Evolutionary conservation across 2,329 filamentous ascomycete genomes (phyloP).

Genomic region (Fusarium graminum): DNA sequence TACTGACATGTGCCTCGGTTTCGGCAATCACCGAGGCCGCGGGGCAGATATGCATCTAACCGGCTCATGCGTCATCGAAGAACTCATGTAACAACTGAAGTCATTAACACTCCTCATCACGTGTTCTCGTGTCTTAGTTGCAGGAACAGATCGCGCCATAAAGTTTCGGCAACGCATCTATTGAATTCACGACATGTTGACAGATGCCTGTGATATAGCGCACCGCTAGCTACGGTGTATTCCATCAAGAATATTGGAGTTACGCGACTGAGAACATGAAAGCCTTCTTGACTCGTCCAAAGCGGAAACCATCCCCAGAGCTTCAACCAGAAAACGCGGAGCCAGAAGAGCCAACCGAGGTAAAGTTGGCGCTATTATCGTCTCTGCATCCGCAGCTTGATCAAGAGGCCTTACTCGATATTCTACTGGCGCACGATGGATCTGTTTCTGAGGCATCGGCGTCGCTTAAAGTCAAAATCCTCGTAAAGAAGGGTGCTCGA

Average conservation of each 20-base stretch:
- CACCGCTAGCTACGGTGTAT: background rate
- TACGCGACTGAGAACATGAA: constrained; percentile 62
- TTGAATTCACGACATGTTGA: background rate
- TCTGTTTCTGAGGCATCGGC: constrained; percentile 75
- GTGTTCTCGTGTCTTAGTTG: constrained; percentile 45
- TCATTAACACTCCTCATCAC: constrained; percentile 31
- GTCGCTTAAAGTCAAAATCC: constrained; percentile 59
- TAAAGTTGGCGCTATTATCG: constrained; percentile 86
- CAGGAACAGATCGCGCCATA: constrained; percentile 10
- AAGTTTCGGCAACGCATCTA: constrained; percentile 1
- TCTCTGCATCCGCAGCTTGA: constrained; percentile 78
- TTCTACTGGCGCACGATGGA: constrained; percentile 82
- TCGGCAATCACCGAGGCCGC: constrained; percentile 50
- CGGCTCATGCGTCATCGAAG: constrained; percentile 26
- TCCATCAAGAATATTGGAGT: background rate
- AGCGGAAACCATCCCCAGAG: constrained; percentile 60
- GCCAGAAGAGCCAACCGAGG: constrained; percentile 84
- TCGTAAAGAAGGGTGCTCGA: constrained; percentile 53
- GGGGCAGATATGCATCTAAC: constrained; percentile 46
- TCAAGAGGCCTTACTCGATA: constrained; percentile 79
- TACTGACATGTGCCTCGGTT: constrained; percentile 56
- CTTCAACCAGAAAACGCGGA: constrained; percentile 47
- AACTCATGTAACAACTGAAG: constrained; percentile 37
- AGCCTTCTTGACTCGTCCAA: constrained; percentile 66
- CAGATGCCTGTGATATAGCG: background rate